A percentile compares a stretch with the other conserved stretches of the same genome.
Conservation (phyloP, 805 yeast genomes). For the Kuraishia piskuri region DNA sequence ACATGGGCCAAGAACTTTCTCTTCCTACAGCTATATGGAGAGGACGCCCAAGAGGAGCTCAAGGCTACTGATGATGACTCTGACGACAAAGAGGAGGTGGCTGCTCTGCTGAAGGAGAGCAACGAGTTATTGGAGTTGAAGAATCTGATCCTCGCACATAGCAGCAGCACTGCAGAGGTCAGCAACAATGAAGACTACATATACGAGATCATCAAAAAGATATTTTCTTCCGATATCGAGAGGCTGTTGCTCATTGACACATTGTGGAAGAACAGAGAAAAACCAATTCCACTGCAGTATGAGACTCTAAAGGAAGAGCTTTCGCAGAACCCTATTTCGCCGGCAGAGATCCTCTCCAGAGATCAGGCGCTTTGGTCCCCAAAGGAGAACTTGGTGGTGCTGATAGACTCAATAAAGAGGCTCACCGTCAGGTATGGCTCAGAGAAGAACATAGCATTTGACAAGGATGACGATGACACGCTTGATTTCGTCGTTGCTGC, state of each 20-base stretch:
- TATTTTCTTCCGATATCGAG: conserved; percentile 70
- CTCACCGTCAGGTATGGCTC: conserved; percentile 39
- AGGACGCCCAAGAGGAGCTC: conserved; percentile 25
- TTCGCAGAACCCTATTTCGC: neutral
- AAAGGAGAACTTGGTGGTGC: conserved; percentile 53
- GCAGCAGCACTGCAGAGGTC: conserved; percentile 11
- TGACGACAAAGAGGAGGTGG: conserved; percentile 56
- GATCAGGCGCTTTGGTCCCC: conserved; percentile 49
- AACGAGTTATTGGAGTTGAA: conserved; percentile 52
- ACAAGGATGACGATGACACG: conserved; percentile 92
- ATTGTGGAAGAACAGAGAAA: conserved; percentile 65
- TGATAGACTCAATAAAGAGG: conserved; percentile 36
- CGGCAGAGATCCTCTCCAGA: conserved; percentile 18
- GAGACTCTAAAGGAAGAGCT: conserved; percentile 3
- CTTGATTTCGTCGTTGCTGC: conserved; percentile 81
- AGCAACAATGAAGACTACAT: conserved; percentile 21
- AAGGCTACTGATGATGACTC: conserved; percentile 41
- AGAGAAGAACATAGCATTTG: conserved; percentile 53
- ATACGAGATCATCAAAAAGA: conserved; percentile 42
- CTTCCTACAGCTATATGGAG: conserved; percentile 71
- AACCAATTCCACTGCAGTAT: conserved; percentile 56
- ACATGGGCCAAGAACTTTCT: conserved; percentile 96
- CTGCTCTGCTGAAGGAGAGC: conserved; percentile 54
- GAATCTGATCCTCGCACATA: conserved; percentile 20
- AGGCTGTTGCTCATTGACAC: conserved; percentile 63